These are phyloP conservation scores for Bathelium albidoporum DNA, from an alignment of 495 filamentous ascomycete genomes.

Conservation along the genomic window DNA sequence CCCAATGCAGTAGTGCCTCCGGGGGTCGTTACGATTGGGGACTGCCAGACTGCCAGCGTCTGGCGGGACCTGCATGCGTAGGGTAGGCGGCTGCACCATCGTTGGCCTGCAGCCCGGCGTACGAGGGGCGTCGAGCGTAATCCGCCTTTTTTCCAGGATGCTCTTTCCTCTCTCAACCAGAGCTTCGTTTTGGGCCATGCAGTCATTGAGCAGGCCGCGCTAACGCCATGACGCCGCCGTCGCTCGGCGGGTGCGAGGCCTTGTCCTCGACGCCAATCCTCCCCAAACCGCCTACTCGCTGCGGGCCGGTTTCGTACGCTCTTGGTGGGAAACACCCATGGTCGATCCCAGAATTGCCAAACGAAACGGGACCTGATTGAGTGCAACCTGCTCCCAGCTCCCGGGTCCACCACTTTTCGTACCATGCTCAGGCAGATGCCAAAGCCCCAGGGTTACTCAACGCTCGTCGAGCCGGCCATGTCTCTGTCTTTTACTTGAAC, in stretches of 20 bases:
- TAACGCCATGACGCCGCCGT: background rate
- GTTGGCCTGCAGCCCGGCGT: background rate
- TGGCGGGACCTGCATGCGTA: background rate
- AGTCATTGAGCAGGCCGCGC: background rate
- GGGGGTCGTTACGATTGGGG: background rate
- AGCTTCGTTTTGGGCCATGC: background rate
- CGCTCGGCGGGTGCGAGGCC: background rate
- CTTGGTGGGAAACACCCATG: constrained; percentile 1
- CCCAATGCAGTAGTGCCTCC: background rate
- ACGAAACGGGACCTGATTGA: constrained; percentile 4
- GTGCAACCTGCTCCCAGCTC: constrained; percentile 2
- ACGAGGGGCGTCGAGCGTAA: background rate
- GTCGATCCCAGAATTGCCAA: background rate
- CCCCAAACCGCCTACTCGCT: background rate
- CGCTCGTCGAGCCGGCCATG: background rate
- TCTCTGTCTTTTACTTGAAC: background rate
- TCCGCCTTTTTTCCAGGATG: background rate
- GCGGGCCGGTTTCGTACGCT: constrained; percentile 3
- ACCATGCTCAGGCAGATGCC: background rate
- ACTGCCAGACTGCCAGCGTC: no score
- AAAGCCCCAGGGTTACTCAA: constrained; percentile 1
- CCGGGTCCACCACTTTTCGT: constrained; percentile 5
- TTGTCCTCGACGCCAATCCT: background rate
- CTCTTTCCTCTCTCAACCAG: background rate
- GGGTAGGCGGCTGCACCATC: background rate